phyloP scores from a whole-genome alignment of 768 basidiomycete species.

The Arthromyces matolae region DNA sequence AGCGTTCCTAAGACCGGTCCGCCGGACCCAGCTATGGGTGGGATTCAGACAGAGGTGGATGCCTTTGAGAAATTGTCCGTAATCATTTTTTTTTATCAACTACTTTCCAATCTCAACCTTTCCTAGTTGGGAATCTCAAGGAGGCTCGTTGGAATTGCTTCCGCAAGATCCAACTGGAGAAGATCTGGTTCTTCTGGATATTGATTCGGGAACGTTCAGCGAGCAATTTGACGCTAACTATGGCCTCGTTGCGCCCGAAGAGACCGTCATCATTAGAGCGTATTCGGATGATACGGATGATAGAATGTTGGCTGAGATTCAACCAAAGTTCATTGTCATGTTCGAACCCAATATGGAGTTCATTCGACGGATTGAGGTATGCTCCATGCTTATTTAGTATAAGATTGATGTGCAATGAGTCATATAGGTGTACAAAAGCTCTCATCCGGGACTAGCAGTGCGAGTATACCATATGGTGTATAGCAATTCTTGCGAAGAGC shows the following conservation, averaged over 20 bases:
- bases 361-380: constrained; percentile 84
- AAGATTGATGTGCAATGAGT: not conserved
- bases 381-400: constrained; percentile 12
- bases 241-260: constrained; percentile 71
- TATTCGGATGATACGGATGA: constrained; percentile 95
- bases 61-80: constrained; percentile 60
- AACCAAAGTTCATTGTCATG: constrained; percentile 92
- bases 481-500: constrained; percentile 88
- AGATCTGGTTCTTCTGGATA: constrained; percentile 30
- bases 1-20: constrained; percentile 13
- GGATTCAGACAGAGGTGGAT: constrained; percentile 44
- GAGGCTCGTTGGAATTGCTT: no score
- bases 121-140: constrained; percentile 34
- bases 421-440: constrained; percentile 79
- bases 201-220: constrained; percentile 34
- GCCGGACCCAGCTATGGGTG: constrained; percentile 26
- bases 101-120: not conserved
- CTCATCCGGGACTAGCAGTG: constrained; percentile 77
- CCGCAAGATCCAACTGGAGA: constrained; percentile 19
- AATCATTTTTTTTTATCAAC: not conserved
- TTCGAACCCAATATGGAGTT: constrained; percentile 94
- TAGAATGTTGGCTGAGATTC: constrained; percentile 76
- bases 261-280: constrained; percentile 80
- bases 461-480: constrained; percentile 97
- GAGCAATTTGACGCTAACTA: constrained; percentile 74